These are phyloP conservation scores for Nicotiana attenuata DNA, from an alignment of 257 asterid species.

Conservation along the genomic window DNA sequence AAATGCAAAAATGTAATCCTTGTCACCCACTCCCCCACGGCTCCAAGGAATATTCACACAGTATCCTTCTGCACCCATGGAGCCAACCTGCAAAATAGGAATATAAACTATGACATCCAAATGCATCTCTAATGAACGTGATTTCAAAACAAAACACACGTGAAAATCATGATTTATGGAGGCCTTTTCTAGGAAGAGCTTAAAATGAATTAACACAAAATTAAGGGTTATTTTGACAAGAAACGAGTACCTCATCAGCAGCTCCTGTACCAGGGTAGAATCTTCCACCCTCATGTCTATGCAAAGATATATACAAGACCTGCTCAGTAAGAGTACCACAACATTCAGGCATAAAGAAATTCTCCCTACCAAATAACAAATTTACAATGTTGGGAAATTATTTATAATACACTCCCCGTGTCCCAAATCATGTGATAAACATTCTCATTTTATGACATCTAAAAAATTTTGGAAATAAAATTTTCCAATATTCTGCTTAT, in stretches of 20 bases:
- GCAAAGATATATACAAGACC: conserved; percentile 95
- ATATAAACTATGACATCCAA: background rate
- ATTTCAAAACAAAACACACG: background rate
- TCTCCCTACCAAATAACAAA: background rate
- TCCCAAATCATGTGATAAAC: background rate
- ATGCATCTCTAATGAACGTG: background rate
- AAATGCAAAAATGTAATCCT: conserved; percentile 90
- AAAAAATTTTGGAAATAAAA: background rate
- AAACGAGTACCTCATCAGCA: conserved; percentile 64
- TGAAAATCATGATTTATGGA: background rate
- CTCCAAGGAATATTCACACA: conserved; percentile 97
- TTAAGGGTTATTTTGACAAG: background rate
- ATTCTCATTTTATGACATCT: background rate
- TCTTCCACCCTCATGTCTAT: conserved; percentile 89
- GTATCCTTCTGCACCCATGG: conserved; percentile 89
- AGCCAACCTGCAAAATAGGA: conserved; percentile 64
- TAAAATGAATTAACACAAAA: background rate
- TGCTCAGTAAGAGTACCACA: conserved; percentile 15
- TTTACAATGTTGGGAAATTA: background rate
- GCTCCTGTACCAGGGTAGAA: conserved; percentile 99
- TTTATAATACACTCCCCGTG: background rate
- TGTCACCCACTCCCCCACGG: conserved; percentile 93
- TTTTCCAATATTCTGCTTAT: background rate
- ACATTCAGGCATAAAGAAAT: background rate
- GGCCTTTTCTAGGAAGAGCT: background rate